Conservation (phyloP, 2,329 filamentous ascomycete species). For the Phialophora verrucosa region DNA sequence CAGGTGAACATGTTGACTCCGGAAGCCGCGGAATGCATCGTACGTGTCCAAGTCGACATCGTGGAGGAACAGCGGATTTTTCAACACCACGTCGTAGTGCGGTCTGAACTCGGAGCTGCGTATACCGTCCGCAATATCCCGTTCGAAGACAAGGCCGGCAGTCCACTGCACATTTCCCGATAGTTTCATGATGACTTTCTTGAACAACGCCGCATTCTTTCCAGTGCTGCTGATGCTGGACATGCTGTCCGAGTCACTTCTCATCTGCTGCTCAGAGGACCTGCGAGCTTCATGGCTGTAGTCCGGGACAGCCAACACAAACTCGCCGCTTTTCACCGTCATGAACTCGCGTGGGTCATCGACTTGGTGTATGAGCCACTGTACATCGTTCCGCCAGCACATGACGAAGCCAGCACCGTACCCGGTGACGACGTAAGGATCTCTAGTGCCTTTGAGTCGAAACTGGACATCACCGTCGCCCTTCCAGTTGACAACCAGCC, state of each 20-base stretch:
- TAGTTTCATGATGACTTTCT: slow-evolving; percentile 98
- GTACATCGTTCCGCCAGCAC: slow-evolving; percentile 96
- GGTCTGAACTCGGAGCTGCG: slow-evolving; percentile 88
- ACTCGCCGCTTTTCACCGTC: slow-evolving; percentile 93
- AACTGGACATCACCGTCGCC: slow-evolving; percentile 95
- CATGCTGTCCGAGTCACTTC: slow-evolving; percentile 63
- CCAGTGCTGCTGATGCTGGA: slow-evolving; percentile 65
- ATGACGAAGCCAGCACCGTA: slow-evolving; percentile 94
- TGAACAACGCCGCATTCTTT: slow-evolving; percentile 82
- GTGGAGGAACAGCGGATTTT: slow-evolving; percentile 76
- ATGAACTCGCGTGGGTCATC: slow-evolving; percentile 92
- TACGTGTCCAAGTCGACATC: slow-evolving; percentile 62
- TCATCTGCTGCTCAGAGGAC: slow-evolving; percentile 50
- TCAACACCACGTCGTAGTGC: slow-evolving; percentile 89
- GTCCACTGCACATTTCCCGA: slow-evolving; percentile 95
- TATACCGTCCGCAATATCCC: slow-evolving; percentile 71
- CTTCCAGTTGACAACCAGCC: slow-evolving; percentile 87
- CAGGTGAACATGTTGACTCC: slow-evolving; percentile 94
- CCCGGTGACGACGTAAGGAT: slow-evolving; percentile 91
- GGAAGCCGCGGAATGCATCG: slow-evolving; percentile 95
- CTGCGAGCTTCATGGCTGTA: slow-evolving; percentile 85
- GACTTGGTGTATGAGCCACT: slow-evolving; percentile 80
- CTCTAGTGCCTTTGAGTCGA: slow-evolving; percentile 84
- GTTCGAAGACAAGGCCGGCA: slow-evolving; percentile 89
- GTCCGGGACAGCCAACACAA: slow-evolving; percentile 91